Evolutionary conservation across 2,329 filamentous ascomycete species (phyloP).

Genomic region (Paramyrothecium sp.): DNA sequence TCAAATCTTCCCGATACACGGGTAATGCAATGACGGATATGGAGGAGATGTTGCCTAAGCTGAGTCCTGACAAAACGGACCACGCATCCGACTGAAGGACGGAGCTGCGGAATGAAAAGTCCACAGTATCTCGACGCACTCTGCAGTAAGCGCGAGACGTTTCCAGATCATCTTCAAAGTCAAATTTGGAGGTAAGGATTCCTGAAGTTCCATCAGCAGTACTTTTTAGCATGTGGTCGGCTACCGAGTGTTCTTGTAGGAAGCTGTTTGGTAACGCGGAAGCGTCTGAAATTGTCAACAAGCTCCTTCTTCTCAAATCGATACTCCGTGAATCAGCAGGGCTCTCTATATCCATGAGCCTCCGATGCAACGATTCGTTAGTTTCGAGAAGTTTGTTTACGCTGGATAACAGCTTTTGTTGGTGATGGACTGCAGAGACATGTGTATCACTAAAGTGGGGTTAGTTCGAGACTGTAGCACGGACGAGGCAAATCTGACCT

Average conservation of each 20-base stretch:
- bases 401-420: background rate
- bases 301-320: constrained; percentile 1
- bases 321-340: background rate
- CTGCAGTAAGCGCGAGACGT: constrained; percentile 8
- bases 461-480: background rate
- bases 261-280: background rate
- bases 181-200: background rate
- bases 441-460: background rate
- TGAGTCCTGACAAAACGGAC: constrained; percentile 6
- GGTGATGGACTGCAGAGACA: background rate
- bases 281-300: background rate
- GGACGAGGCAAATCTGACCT: background rate
- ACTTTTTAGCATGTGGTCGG: background rate
- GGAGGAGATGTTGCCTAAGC: constrained; percentile 3
- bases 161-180: constrained; percentile 6
- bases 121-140: constrained; percentile 6
- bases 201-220: background rate
- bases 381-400: constrained; percentile 3
- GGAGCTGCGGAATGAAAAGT: constrained; percentile 9
- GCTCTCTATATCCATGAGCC: constrained; percentile 6
- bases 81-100: background rate
- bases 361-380: background rate
- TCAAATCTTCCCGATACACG: constrained; percentile 6
- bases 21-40: constrained; percentile 7
- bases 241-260: background rate